phyloP scores from a whole-genome alignment of 345 rosid genomes.

The Eutrema japonicum region DNA sequence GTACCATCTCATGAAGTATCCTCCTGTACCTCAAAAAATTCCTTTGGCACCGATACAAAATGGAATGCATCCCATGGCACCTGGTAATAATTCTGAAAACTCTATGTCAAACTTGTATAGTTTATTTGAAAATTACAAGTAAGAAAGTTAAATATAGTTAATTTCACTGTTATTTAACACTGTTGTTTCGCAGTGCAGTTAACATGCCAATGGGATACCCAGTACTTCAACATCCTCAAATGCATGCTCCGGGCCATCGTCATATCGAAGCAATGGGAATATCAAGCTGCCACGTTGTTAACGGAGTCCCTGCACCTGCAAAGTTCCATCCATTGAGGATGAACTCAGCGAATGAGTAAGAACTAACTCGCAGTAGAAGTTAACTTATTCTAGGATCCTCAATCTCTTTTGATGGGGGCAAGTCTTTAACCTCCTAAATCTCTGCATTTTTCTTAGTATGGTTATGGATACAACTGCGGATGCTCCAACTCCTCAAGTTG shows the following conservation, averaged over 20 bases:
- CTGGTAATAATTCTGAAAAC: conserved; percentile 60
- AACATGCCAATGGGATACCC: conserved; percentile 98
- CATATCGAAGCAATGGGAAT: conserved; percentile 86
- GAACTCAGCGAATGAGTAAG: conserved; percentile 86
- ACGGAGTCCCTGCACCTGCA: conserved; percentile 93
- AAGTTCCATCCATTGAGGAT: conserved; percentile 79
- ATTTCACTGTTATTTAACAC: conserved; percentile 34
- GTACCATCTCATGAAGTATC: conserved; percentile 88
- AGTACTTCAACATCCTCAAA: conserved; percentile 85
- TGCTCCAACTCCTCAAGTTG: conserved; percentile 58
- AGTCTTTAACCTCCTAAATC: neutral
- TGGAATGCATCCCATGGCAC: conserved; percentile 85
- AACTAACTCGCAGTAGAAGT: conserved; percentile 29
- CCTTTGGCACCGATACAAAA: conserved; percentile 89
- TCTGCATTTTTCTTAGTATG: conserved; percentile 52
- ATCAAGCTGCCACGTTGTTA: conserved; percentile 94
- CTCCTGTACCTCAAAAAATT: conserved; percentile 63
- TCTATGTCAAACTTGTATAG: conserved; percentile 14
- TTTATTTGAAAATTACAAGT: conserved; percentile 9
- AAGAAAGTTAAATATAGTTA: neutral
- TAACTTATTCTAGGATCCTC: neutral
- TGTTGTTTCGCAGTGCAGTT: conserved; percentile 63
- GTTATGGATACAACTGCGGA: conserved; percentile 63
- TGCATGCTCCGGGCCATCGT: conserved; percentile 76
- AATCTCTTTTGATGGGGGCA: no score